These are phyloP conservation scores for Globisporangium okanoganense DNA, from an alignment of 352 stramenopile species.

Conservation along the genomic window DNA sequence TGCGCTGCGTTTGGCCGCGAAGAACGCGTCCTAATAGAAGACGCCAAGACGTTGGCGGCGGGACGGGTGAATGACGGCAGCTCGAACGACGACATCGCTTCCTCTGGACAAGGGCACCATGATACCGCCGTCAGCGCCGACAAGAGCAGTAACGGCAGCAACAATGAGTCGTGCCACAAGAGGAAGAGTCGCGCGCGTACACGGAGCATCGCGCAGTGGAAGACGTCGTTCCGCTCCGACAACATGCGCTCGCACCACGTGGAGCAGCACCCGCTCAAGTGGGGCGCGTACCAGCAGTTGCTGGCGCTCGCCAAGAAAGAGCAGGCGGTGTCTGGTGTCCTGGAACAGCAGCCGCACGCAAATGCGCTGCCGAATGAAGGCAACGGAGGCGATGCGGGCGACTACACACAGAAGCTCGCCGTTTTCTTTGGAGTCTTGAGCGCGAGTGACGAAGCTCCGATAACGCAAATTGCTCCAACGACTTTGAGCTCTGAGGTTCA, in stretches of 20 bases:
- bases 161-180: background rate
- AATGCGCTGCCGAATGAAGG: too few relatives aligned
- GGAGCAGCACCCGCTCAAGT: too few relatives aligned
- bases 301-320: too few relatives aligned
- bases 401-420: background rate
- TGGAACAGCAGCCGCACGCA: too few relatives aligned
- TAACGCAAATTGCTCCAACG: background rate
- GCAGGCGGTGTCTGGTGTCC: too few relatives aligned
- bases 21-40: constrained; percentile 3
- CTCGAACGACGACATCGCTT: background rate
- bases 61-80: background rate
- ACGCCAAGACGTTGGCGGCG: background rate
- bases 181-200: constrained; percentile 26
- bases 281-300: too few relatives aligned
- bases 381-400: background rate
- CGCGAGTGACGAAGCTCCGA: background rate
- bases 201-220: constrained; percentile 32
- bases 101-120: background rate
- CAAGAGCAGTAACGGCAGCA: background rate
- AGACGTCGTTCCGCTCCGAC: constrained; percentile 32
- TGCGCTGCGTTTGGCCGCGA: constrained; percentile 37
- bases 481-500: background rate
- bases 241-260: constrained; percentile 45
- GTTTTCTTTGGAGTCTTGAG: background rate
- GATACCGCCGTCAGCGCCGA: background rate